These are phyloP conservation scores for Botryotinia convoluta DNA, from an alignment of 2,329 filamentous ascomycete genomes.

Conservation along the genomic window DNA sequence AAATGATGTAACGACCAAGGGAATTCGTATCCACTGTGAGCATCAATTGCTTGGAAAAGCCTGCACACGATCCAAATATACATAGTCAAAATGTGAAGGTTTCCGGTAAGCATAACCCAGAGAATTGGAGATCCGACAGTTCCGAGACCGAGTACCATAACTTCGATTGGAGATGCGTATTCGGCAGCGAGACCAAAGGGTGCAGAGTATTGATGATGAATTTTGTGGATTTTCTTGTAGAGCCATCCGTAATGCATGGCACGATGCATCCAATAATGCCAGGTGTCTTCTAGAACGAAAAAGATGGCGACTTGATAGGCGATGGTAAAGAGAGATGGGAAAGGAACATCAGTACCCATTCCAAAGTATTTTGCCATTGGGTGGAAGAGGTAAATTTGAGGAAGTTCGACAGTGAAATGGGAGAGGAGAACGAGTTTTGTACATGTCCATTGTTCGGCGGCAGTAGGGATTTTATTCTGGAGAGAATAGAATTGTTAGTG, in stretches of 20 bases:
- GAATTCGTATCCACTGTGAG: conserved; percentile 97
- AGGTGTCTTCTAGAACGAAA: conserved; percentile 93
- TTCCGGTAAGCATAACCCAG: conserved; percentile 77
- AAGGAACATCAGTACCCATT: conserved; percentile 83
- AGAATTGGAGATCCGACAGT: conserved; percentile 79
- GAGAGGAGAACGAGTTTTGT: conserved; percentile 87
- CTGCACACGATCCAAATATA: conserved; percentile 93
- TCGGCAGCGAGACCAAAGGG: conserved; percentile 95
- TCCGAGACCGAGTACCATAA: conserved; percentile 89
- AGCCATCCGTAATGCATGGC: conserved; percentile 90
- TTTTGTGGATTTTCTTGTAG: conserved; percentile 97
- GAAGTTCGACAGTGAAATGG: conserved; percentile 97
- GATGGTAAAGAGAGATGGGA: conserved; percentile 83
- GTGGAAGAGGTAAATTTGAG: conserved; percentile 99
- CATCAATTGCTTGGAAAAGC: conserved; percentile 95
- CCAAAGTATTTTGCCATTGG: conserved; percentile 91
- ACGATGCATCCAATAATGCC: conserved; percentile 98
- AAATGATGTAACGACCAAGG: conserved; percentile 95
- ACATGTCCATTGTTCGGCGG: conserved; percentile 91
- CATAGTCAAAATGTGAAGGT: conserved; percentile 96
- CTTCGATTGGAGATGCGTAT: conserved; percentile 96
- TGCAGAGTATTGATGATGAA: conserved; percentile 97
- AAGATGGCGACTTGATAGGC: conserved; percentile 87
- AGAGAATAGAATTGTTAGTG: neutral
- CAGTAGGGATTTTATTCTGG: conserved; percentile 75